A percentile compares a stretch with the other conserved stretches of the same genome.
Conservation (phyloP, 352 stramenopile species). For the Phytophthora meadii region DNA sequence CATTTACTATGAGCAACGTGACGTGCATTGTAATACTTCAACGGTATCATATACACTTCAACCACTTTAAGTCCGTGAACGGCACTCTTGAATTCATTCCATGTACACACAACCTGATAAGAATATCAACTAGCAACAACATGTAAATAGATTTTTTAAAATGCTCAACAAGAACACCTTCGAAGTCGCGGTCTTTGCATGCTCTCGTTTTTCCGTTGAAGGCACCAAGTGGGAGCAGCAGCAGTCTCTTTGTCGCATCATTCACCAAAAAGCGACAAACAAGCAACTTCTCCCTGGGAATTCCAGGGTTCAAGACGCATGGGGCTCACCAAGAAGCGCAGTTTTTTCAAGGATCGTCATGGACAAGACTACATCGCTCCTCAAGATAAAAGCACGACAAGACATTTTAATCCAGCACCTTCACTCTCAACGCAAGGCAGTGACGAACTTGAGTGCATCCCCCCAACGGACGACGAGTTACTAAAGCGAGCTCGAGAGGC, state of each 20-base stretch:
- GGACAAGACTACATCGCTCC: background rate
- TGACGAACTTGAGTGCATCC: conserved; percentile 1
- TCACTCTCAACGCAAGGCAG: conserved; percentile 5
- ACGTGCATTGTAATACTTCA: too few species aligned
- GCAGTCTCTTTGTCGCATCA: background rate
- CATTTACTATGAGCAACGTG: too few species aligned
- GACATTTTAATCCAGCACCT: background rate
- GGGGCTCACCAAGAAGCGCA: conserved; percentile 11
- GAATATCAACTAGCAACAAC: background rate
- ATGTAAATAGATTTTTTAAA: too few species aligned
- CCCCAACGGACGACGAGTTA: conserved; percentile 19
- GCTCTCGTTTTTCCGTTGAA: background rate
- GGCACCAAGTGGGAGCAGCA: too few species aligned
- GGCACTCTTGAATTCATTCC: background rate
- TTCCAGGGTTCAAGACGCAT: background rate
- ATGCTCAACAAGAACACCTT: background rate
- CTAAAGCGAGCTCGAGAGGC: conserved; percentile 27
- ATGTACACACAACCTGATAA: background rate
- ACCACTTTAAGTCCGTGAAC: background rate
- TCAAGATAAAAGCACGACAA: background rate
- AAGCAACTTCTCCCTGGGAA: background rate
- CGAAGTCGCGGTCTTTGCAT: background rate
- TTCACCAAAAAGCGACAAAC: conserved; percentile 2
- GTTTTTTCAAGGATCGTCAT: conserved; percentile 7
- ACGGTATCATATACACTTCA: background rate